phyloP scores from a whole-genome alignment of 2,329 filamentous ascomycete genomes.

The Arachnopeziza araneosa region DNA sequence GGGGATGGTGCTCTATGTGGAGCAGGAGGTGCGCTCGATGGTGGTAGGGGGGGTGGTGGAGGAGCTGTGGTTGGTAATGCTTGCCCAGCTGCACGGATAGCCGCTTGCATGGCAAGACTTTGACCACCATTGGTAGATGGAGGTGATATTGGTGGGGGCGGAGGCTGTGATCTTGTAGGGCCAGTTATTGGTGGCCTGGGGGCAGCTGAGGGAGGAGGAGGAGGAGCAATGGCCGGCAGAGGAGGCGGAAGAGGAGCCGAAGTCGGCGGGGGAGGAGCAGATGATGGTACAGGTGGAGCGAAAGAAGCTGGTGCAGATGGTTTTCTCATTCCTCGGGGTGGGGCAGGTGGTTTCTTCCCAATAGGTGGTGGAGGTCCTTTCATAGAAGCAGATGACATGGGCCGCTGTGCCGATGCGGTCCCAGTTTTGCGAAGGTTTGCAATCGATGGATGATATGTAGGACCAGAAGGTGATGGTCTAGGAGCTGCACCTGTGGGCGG shows the following conservation, averaged over 20 bases:
- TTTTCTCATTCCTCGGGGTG: conserved; percentile 50
- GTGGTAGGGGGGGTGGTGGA: conserved; percentile 33
- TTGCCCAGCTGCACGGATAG: conserved; percentile 40
- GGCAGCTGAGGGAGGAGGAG: conserved; percentile 32
- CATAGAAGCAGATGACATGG: conserved; percentile 54
- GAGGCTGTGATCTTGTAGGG: conserved; percentile 16
- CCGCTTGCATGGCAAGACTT: conserved; percentile 40
- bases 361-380: conserved; percentile 72
- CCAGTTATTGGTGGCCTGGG: conserved; percentile 24
- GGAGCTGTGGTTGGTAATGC: conserved; percentile 35
- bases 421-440: conserved; percentile 56
- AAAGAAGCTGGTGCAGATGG: conserved; percentile 37
- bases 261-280: conserved; percentile 29
- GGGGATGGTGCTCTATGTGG: conserved; percentile 31
- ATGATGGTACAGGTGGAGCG: conserved; percentile 32
- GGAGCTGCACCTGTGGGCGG: conserved; percentile 54
- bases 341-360: conserved; percentile 67
- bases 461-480: conserved; percentile 41
- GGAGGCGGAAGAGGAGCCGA: conserved; percentile 34
- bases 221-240: conserved; percentile 30
- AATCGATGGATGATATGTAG: conserved; percentile 47
- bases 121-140: conserved; percentile 30
- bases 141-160: conserved; percentile 31
- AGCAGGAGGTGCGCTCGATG: conserved; percentile 37
- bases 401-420: conserved; percentile 45